Evolutionary conservation across 106 monocot genomes (phyloP).

Genomic region (Acorus calamus): DNA sequence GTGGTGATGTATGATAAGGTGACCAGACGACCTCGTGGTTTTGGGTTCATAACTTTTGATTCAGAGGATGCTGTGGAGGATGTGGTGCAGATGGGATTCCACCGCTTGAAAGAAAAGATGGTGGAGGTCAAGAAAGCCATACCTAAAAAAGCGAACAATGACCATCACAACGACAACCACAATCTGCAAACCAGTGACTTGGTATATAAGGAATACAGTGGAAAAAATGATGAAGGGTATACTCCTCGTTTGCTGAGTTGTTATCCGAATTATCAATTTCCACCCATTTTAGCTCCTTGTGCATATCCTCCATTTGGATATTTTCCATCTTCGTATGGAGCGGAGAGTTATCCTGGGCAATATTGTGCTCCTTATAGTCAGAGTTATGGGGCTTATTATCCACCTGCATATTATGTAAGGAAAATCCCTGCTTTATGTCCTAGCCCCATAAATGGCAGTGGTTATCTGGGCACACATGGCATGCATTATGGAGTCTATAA

Average conservation of each 20-base stretch:
- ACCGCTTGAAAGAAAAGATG: slow-evolving; percentile 49
- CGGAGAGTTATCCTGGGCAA: slow-evolving; percentile 6
- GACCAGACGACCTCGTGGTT: slow-evolving; percentile 58
- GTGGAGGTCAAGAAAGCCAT: slow-evolving; percentile 84
- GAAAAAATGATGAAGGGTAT: slow-evolving; percentile 4
- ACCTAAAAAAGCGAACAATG: slow-evolving; percentile 35
- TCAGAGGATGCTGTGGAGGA: slow-evolving; percentile 51
- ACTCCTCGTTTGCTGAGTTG: background rate
- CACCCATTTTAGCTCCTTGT: too few relatives aligned
- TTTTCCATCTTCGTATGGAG: too few relatives aligned
- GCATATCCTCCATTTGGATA: too few relatives aligned
- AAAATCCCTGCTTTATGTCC: too few relatives aligned
- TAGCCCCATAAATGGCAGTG: too few relatives aligned
- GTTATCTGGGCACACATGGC: too few relatives aligned
- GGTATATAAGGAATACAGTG: slow-evolving; percentile 8
- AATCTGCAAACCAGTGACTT: background rate
- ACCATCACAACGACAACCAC: slow-evolving; percentile 8
- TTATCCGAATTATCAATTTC: too few relatives aligned
- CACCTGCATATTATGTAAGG: too few relatives aligned
- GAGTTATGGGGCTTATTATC: slow-evolving; percentile 17
- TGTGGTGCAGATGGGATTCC: slow-evolving; percentile 39
- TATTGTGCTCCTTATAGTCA: slow-evolving; percentile 17
- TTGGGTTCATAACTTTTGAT: slow-evolving; percentile 81
- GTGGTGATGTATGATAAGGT: slow-evolving; percentile 56
- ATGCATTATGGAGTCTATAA: too few relatives aligned